Conservation (phyloP, 2,329 filamentous ascomycete genomes). For the Alternaria sp. region DNA sequence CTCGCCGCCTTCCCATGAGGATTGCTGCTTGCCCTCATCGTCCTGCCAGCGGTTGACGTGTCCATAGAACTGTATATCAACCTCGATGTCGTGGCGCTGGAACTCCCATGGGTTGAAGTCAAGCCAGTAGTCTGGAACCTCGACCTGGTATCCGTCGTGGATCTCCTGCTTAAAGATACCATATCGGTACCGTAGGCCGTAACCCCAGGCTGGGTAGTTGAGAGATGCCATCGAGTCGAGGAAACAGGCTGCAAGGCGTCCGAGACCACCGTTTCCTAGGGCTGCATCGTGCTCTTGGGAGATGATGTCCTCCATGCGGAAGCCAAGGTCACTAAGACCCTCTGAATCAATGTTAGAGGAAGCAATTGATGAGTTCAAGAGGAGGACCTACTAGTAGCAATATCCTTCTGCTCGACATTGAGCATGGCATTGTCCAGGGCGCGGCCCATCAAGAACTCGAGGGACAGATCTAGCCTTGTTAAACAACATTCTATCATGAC, state of each 20-base stretch:
- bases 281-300: constrained; percentile 95
- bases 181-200: constrained; percentile 93
- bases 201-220: constrained; percentile 97
- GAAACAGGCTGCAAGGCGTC: constrained; percentile 94
- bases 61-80: constrained; percentile 97
- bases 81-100: constrained; percentile 90
- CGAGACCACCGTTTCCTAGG: constrained; percentile 93
- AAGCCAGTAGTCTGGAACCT: constrained; percentile 98
- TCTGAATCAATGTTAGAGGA: constrained; percentile 60
- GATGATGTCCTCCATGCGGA: constrained; percentile 96
- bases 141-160: constrained; percentile 95
- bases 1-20: constrained; percentile 91
- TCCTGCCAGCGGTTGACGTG: constrained; percentile 76
- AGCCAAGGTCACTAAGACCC: constrained; percentile 87
- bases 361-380: not conserved
- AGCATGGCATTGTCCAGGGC: constrained; percentile 98
- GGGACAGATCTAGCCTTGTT: constrained; percentile 73
- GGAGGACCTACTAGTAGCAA: constrained; percentile 73
- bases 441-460: constrained; percentile 97
- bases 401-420: constrained; percentile 87
- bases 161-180: constrained; percentile 99
- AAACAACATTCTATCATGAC: constrained; percentile 8
- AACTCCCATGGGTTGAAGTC: constrained; percentile 99
- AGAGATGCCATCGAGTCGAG: constrained; percentile 94
- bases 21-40: constrained; percentile 76